These are phyloP conservation scores for Aspergillus neotritici DNA, from an alignment of 2,329 filamentous ascomycete genomes.

Conservation along the genomic window DNA sequence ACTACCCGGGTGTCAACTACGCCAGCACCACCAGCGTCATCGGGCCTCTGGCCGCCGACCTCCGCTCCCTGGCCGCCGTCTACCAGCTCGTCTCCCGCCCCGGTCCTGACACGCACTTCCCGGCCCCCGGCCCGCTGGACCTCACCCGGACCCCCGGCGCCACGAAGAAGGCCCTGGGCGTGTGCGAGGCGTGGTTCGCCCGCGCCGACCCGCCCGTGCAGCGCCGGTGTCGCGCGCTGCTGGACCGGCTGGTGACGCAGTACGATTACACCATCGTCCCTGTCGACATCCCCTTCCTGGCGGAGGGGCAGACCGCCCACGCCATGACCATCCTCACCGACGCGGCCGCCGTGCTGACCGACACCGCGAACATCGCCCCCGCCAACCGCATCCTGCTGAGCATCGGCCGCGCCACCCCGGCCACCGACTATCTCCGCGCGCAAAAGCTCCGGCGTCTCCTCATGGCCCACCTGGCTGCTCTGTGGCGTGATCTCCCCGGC, in stretches of 20 bases:
- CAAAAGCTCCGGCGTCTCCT: slow-evolving; percentile 63
- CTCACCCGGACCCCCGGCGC: slow-evolving; percentile 37
- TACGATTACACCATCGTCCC: slow-evolving; percentile 34
- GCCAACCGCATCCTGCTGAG: slow-evolving; percentile 55
- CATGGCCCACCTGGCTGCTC: slow-evolving; percentile 65
- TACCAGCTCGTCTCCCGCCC: slow-evolving; percentile 69
- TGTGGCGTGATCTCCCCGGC: slow-evolving; percentile 63
- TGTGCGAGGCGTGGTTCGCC: slow-evolving; percentile 60
- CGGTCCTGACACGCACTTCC: slow-evolving; percentile 56
- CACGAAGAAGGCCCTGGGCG: slow-evolving; percentile 57
- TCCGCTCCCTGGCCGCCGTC: slow-evolving; percentile 66
- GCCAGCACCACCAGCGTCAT: slow-evolving; percentile 56
- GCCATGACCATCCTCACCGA: slow-evolving; percentile 68
- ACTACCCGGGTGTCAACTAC: slow-evolving; percentile 50
- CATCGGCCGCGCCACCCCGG: slow-evolving; percentile 55
- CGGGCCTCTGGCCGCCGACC: slow-evolving; percentile 66
- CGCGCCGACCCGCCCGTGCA: slow-evolving; percentile 57
- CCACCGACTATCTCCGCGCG: slow-evolving; percentile 61
- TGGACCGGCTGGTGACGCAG: slow-evolving; percentile 44
- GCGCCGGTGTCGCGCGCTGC: slow-evolving; percentile 51
- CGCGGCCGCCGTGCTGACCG: slow-evolving; percentile 41
- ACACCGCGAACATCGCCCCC: slow-evolving; percentile 28
- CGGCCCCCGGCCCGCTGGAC: slow-evolving; percentile 28
- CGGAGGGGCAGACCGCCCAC: slow-evolving; percentile 65
- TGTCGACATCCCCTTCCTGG: slow-evolving; percentile 49